phyloP scores from a whole-genome alignment of 139 green algal genomes.

The Tetraselmis striata region DNA sequence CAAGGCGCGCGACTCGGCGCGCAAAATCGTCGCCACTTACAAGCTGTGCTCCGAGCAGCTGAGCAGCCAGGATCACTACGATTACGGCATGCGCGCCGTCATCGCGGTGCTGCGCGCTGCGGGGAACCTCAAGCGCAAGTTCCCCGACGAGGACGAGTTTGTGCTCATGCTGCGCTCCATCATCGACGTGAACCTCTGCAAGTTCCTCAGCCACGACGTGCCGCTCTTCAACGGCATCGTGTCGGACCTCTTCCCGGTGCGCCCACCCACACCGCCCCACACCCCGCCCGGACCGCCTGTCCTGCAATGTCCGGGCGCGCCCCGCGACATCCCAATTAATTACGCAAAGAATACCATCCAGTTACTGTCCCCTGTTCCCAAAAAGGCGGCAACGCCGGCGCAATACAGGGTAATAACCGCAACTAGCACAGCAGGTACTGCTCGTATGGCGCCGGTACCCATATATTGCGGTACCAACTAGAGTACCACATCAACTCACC shows the following conservation, averaged over 20 bases:
- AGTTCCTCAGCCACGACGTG: constrained; percentile 78
- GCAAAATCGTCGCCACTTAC: constrained; percentile 80
- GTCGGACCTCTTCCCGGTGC: constrained; percentile 59
- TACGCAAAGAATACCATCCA: no score
- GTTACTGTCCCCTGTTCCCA: no score
- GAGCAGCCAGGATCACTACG: constrained; percentile 74
- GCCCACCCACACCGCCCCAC: no score
- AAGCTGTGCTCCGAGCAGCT: constrained; percentile 79
- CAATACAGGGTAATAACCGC: no score
- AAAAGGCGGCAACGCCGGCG: no score
- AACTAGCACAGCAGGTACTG: no score
- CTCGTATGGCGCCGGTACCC: no score
- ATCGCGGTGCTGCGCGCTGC: constrained; percentile 71
- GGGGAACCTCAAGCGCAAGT: constrained; percentile 32
- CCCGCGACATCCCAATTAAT: no score
- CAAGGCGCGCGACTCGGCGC: constrained; percentile 54
- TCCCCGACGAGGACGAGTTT: constrained; percentile 55
- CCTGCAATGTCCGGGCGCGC: no score
- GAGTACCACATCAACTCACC: no score
- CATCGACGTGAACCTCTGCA: constrained; percentile 76
- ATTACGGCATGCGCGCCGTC: constrained; percentile 75
- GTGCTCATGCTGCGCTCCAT: constrained; percentile 70
- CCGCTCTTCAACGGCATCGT: constrained; percentile 71
- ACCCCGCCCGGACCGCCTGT: no score
- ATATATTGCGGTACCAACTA: no score